Evolutionary conservation across 1,284 basidiomycete genomes (phyloP).

Genomic region (Irpex lacteus): DNA sequence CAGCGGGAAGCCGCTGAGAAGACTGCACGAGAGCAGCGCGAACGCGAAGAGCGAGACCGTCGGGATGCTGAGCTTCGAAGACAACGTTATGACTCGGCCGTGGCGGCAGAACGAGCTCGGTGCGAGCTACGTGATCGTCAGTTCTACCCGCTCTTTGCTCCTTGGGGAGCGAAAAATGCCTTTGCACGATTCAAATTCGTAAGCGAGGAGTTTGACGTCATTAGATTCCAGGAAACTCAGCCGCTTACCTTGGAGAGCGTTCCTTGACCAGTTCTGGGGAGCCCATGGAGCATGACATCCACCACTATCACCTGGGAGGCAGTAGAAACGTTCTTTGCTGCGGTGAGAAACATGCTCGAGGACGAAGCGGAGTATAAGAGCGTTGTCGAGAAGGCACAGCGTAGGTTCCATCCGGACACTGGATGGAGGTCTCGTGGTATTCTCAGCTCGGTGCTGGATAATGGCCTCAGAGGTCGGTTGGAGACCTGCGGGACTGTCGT

Average conservation of each 20-base stretch:
- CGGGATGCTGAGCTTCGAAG: not conserved
- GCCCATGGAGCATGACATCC: not conserved
- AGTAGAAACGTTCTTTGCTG: constrained; percentile 10
- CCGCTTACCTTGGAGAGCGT: constrained; percentile 13
- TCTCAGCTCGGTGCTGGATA: constrained; percentile 7
- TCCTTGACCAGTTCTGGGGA: constrained; percentile 7
- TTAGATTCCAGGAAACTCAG: constrained; percentile 1
- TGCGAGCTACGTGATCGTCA: constrained; percentile 2
- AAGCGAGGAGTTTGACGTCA: constrained; percentile 8
- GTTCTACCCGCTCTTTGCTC: not conserved
- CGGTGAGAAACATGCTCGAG: not conserved
- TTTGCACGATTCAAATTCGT: constrained; percentile 3
- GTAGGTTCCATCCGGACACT: constrained; percentile 14
- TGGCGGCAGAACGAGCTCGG: not conserved
- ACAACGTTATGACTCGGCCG: not conserved
- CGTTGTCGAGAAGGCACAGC: constrained; percentile 12
- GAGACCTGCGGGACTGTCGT: constrained; percentile 13
- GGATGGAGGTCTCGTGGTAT: constrained; percentile 12
- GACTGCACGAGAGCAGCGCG: not conserved
- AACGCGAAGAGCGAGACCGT: not conserved
- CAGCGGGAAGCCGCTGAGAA: not conserved
- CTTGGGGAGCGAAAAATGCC: constrained; percentile 1
- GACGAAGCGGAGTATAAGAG: constrained; percentile 1
- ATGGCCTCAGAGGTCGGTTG: not conserved
- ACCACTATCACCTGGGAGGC: constrained; percentile 8